These are phyloP conservation scores for Trichoderma asperelloides DNA, from an alignment of 495 filamentous ascomycete genomes.

Conservation along the genomic window DNA sequence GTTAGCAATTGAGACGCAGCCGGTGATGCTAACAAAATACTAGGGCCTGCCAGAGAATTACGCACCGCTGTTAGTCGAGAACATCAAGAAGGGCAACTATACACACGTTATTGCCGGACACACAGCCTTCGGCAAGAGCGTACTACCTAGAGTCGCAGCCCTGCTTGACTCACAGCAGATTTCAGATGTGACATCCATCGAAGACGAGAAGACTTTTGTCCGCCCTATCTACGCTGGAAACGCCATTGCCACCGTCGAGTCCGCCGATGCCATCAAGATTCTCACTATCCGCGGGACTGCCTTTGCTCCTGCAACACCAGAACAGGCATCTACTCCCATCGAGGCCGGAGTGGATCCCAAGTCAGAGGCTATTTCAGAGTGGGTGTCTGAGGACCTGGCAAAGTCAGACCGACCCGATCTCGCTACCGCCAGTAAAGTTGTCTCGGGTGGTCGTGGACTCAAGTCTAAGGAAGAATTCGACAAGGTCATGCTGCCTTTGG, in stretches of 20 bases:
- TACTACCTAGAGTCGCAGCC: constrained; percentile 92
- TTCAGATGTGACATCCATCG: constrained; percentile 78
- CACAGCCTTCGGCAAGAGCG: constrained; percentile 93
- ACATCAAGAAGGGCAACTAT: constrained; percentile 86
- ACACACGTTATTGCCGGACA: constrained; percentile 86
- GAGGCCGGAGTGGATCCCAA: constrained; percentile 68
- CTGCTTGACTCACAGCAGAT: constrained; percentile 87
- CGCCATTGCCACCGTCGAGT: constrained; percentile 94
- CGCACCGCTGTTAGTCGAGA: constrained; percentile 86
- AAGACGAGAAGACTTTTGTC: constrained; percentile 90
- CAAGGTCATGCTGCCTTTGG: constrained; percentile 78
- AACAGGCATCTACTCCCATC: constrained; percentile 45
- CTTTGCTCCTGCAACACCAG: constrained; percentile 54
- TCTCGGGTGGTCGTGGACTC: constrained; percentile 87
- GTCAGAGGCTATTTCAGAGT: constrained; percentile 60
- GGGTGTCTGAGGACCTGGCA: constrained; percentile 88
- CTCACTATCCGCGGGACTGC: constrained; percentile 90
- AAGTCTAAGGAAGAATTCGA: constrained; percentile 98
- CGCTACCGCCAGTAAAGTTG: constrained; percentile 75
- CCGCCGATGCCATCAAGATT: constrained; percentile 73
- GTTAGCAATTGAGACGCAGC: neutral
- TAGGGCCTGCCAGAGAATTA: constrained; percentile 91
- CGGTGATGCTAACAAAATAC: neutral
- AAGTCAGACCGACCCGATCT: constrained; percentile 95
- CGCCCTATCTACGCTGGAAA: constrained; percentile 97